Base-by-base conservation (phyloP, 2,329 filamentous ascomycete genomes). In the Cladophialophora carrionii region DNA sequence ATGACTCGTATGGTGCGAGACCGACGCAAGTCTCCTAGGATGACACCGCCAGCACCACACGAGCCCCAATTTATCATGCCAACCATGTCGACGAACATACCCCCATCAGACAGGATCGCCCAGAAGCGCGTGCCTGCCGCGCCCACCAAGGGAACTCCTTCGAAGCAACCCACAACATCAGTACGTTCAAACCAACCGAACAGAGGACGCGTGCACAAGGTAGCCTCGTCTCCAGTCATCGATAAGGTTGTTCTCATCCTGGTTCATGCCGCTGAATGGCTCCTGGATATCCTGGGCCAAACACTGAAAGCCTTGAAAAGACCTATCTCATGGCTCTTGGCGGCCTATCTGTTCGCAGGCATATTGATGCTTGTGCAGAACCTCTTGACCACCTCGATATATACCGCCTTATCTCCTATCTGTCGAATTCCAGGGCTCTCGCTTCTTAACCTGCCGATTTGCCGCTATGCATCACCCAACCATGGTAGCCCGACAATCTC, bases 351-450 rank as follows among this genome's bases (percentile, higher is more conserved):
- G 12, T 79, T 85, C 41, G 79, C 87, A 31, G 86, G 87, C 56
- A 79, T 83, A 22, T 74, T 86, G 56, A 84, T 88, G 46, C 77
- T 90, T 24, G 79, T 84, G 1, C 83, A 85, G 53, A 89, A 87
- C 72, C 83, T 89, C 73, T 75, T 90, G 32, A 87, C 85, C 17
- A 81, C 81, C 55, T 88, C 86, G 1, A 76, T 90, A 61, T 82
- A 83, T 55, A 78, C 83, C 9, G 87, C 88, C 0, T 76, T 93
- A 1, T 87, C 88, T 0, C 89, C 90, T 0, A 70, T 93, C 22
- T 93, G 90, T 73, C 83, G 84, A 22, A 78, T 94, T 1, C 90
- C 90, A 0, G 88, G 88, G 34, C 82, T 79, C 1, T 85, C 85
- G 1, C 78, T 85, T 34, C 74, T 92, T 4, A 79, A 83, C 65